Evolutionary conservation across 2,329 filamentous ascomycete genomes (phyloP).

Genomic region (Neonectria faginata): DNA sequence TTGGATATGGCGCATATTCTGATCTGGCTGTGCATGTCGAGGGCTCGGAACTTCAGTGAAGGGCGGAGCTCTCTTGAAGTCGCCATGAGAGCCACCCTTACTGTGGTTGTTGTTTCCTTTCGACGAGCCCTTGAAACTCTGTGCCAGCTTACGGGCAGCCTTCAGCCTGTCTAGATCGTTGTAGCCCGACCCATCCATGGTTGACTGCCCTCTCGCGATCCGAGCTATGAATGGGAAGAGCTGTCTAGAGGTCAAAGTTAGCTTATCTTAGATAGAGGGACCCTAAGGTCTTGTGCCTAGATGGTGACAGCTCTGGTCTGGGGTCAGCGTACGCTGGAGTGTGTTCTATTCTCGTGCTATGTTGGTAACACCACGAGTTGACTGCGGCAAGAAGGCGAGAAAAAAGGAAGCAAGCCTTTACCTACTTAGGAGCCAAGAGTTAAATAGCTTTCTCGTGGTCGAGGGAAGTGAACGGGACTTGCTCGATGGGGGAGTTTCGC

Average conservation of each 20-base stretch:
- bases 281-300: not conserved
- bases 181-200: constrained; percentile 34
- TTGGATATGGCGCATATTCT: not conserved
- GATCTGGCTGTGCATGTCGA: not conserved
- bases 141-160: constrained; percentile 45
- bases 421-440: not conserved
- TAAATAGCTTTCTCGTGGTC: not conserved
- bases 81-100: constrained; percentile 1
- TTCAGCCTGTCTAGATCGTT: constrained; percentile 43
- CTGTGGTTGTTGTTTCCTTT: constrained; percentile 7
- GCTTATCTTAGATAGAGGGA: not conserved
- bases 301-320: not conserved
- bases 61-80: not conserved
- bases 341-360: not conserved
- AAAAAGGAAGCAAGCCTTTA: not conserved
- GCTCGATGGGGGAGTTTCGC: not conserved
- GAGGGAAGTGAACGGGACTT: not conserved
- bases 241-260: not conserved
- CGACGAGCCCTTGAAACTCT: constrained; percentile 39
- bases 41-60: not conserved
- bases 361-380: not conserved
- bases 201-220: not conserved
- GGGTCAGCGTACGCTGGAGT: not conserved
- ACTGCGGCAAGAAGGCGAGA: not conserved
- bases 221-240: not conserved